Percentiles rank a stretch among this genome's conserved stretches.
phyloP scores from a whole-genome alignment of 768 basidiomycete species.

The Postia placenta region DNA sequence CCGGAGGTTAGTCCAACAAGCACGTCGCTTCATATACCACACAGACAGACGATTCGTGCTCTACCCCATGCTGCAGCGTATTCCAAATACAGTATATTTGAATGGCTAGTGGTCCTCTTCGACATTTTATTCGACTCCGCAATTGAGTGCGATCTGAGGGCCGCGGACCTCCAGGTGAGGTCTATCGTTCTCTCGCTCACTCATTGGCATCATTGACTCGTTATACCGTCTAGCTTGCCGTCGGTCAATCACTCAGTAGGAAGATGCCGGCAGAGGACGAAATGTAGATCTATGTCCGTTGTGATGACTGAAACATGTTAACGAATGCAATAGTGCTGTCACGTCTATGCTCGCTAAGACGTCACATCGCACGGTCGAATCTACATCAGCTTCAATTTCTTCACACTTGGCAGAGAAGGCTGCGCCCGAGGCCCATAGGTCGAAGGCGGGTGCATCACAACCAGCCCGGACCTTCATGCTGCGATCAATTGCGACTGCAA shows the following conservation, averaged over 20 bases:
- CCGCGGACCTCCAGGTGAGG: slow-evolving; percentile 46
- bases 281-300: slow-evolving; percentile 42
- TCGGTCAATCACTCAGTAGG: slow-evolving; percentile 17
- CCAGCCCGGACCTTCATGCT: too few species aligned
- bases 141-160: slow-evolving; percentile 51
- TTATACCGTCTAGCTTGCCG: slow-evolving; percentile 24
- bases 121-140: slow-evolving; percentile 72
- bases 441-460: too few species aligned
- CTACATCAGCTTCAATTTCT: too few species aligned
- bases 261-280: slow-evolving; percentile 21
- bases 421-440: too few species aligned
- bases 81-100: slow-evolving; percentile 79
- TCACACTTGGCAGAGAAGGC: too few species aligned
- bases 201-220: slow-evolving; percentile 4
- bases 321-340: too few species aligned
- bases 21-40: background rate
- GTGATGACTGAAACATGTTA: slow-evolving; percentile 30
- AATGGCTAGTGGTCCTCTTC: slow-evolving; percentile 76
- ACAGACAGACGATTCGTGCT: background rate
- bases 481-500: background rate
- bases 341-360: too few species aligned
- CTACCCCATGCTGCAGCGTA: slow-evolving; percentile 51
- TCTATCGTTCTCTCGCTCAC: background rate
- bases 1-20: slow-evolving; percentile 58
- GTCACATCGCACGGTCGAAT: too few species aligned